These are phyloP conservation scores for Oryza meyeriana DNA, from an alignment of 176 grass and related monocot species.

Conservation along the genomic window DNA sequence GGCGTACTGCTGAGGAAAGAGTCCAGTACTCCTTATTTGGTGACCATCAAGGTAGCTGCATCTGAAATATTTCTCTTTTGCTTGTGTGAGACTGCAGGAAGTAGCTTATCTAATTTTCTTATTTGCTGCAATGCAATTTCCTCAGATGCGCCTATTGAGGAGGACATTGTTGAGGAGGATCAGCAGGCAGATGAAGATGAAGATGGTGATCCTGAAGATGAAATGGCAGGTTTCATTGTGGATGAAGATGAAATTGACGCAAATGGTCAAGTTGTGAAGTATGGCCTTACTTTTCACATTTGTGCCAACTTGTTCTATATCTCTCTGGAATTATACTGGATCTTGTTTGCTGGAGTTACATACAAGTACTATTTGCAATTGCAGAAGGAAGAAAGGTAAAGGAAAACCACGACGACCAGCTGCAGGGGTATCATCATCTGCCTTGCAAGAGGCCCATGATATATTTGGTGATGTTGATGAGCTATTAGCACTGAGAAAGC, in stretches of 20 bases:
- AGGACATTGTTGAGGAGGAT: constrained; percentile 80
- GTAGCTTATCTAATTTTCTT: constrained; percentile 2
- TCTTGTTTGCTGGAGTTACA: not conserved
- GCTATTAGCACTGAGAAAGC: constrained; percentile 61
- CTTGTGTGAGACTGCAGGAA: not conserved
- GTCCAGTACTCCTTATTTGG: constrained; percentile 88
- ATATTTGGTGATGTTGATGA: constrained; percentile 99
- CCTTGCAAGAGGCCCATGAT: constrained; percentile 86
- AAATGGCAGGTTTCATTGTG: constrained; percentile 97
- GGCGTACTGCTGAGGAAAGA: constrained; percentile 68
- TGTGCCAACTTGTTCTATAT: not conserved
- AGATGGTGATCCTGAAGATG: constrained; percentile 54
- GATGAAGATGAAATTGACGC: constrained; percentile 94
- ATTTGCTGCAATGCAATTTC: constrained; percentile 23
- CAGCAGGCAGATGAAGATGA: constrained; percentile 62
- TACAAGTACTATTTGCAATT: not conserved
- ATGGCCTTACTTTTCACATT: not conserved
- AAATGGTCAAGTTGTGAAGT: constrained; percentile 80
- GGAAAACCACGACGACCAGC: constrained; percentile 65
- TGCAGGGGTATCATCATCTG: constrained; percentile 83
- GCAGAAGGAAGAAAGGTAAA: constrained; percentile 65
- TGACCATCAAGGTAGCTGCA: constrained; percentile 60
- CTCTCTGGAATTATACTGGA: not conserved
- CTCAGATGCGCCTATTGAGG: constrained; percentile 57
- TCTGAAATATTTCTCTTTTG: not conserved